Conservation (phyloP, 2,329 filamentous ascomycete genomes). For the Balansia obtecta region DNA sequence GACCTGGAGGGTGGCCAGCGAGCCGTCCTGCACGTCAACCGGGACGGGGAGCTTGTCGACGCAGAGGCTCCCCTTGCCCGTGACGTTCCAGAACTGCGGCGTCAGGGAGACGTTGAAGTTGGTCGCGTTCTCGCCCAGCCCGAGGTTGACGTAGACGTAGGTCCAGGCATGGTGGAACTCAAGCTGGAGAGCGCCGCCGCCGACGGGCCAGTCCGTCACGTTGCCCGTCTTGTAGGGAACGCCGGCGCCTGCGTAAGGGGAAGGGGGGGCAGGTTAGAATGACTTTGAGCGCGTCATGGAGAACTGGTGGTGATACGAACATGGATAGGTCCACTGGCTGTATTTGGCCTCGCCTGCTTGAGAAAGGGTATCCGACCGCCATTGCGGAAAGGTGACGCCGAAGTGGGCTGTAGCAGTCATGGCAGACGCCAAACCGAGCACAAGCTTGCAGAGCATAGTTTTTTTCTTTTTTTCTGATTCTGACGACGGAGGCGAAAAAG, state of each 20-base stretch:
- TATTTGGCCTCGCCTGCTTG: slow-evolving; percentile 25
- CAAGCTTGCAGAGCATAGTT: slow-evolving; percentile 20
- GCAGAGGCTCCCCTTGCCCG: slow-evolving; percentile 53
- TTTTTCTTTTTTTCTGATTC: no score
- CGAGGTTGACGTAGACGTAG: slow-evolving; percentile 42
- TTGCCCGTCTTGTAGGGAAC: slow-evolving; percentile 31
- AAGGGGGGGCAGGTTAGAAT: no score
- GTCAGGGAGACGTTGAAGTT: slow-evolving; percentile 60
- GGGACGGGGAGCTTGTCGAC: slow-evolving; percentile 46
- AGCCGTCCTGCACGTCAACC: slow-evolving; percentile 43
- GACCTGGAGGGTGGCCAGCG: slow-evolving; percentile 55
- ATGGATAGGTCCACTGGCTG: slow-evolving; percentile 39
- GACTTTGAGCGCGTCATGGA: no score
- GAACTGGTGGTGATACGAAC: slow-evolving; percentile 28
- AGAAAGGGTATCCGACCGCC: slow-evolving; percentile 35
- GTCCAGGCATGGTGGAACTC: slow-evolving; percentile 39
- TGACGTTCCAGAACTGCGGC: slow-evolving; percentile 44
- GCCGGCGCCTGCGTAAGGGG: slow-evolving; percentile 27
- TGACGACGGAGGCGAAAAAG: background rate
- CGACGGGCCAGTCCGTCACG: slow-evolving; percentile 40
- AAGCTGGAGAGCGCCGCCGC: slow-evolving; percentile 34
- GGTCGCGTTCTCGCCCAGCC: slow-evolving; percentile 35
- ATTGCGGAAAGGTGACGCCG: slow-evolving; percentile 31
- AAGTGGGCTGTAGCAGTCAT: slow-evolving; percentile 35
- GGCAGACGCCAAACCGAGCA: slow-evolving; percentile 22